phyloP scores from a whole-genome alignment of 306 rosid species.

The Trichosanthes cucumerina region DNA sequence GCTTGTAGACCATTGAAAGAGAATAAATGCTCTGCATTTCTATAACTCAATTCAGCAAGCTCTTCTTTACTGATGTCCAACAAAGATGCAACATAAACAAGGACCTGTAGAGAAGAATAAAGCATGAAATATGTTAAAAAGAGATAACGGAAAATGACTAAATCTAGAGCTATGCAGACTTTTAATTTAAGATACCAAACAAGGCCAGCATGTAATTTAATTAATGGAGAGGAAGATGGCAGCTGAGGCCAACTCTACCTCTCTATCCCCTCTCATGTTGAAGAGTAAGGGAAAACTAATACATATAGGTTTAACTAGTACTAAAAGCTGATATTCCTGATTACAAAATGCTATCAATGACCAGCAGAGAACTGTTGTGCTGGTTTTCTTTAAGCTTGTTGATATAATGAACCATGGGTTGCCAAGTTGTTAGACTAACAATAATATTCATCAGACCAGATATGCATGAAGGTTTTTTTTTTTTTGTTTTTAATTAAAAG shows the following conservation, averaged over 20 bases:
- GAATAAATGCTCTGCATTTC: slow-evolving; percentile 30
- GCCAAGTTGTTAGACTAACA: not conserved
- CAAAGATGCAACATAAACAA: slow-evolving; percentile 38
- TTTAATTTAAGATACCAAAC: not conserved
- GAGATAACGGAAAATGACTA: not conserved
- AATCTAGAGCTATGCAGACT: not conserved
- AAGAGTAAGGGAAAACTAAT: not conserved
- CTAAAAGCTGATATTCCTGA: not conserved
- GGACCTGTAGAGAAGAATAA: slow-evolving; percentile 26
- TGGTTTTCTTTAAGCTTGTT: not conserved
- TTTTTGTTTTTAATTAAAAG: no score
- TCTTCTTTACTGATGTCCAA: slow-evolving; percentile 35
- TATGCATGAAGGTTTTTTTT: not conserved
- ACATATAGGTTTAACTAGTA: not conserved
- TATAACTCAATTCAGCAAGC: slow-evolving; percentile 32
- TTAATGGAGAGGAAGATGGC: not conserved
- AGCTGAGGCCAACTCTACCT: not conserved
- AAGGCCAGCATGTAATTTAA: not conserved
- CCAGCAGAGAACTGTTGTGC: not conserved
- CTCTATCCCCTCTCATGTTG: not conserved
- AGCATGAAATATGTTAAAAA: not conserved
- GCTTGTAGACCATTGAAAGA: slow-evolving; percentile 15
- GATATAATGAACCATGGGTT: not conserved
- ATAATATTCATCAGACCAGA: not conserved
- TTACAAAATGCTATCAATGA: not conserved